Base-by-base conservation (phyloP, 441 rosid species). In the Pelargonium exstipulatum region DNA sequence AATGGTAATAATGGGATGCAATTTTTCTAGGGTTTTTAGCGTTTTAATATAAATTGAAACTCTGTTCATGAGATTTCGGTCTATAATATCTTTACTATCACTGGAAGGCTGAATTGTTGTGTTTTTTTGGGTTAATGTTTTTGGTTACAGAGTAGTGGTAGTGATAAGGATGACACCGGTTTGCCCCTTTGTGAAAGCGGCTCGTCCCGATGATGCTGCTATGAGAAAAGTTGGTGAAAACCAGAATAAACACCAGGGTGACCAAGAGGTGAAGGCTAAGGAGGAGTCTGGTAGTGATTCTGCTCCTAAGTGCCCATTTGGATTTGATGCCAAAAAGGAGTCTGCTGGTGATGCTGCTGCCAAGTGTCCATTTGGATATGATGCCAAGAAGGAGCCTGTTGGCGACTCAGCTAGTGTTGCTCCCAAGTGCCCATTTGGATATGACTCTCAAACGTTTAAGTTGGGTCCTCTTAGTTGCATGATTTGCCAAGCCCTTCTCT, bases 391-490 rank as follows among this genome's bases (percentile, higher is more conserved):
- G 61, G 92, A 79, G 8, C 64, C 85, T 12, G 48, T 67, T 20
- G 83, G 45, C 42, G 82, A 69, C 40, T 67, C 88, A 43, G 86
- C 84, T 35, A 66, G 65, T 13, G 70, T 81, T 57, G 77, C 92
- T 68, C 88, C 91, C 2, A 92, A 88, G 75, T 92, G 98, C 61
- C 97, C 98, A 0, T 86, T 92, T 55, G 99, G 99, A 63, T 95
- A 89, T 48, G 99, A 90, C 81, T 88, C 98, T 9, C 90, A 84
- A 40, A 82, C 91, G 1, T 92, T 95, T 81, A 89, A 92, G 85
- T 81, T 95, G 64, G 99, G 99, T 16, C 99, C 99, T 62, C 86
- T 92, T 69, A 95, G 99, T 73, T 95, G 99, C 77, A 68, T 95
- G 83, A 61, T 95, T 14, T 95, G 98, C 78, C 92, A 86, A 68